Evolutionary conservation across 2,329 filamentous ascomycete species (phyloP), one percentile per base, ranked within the genome.

Genomic region (Colletotrichum tofieldiae): DNA sequence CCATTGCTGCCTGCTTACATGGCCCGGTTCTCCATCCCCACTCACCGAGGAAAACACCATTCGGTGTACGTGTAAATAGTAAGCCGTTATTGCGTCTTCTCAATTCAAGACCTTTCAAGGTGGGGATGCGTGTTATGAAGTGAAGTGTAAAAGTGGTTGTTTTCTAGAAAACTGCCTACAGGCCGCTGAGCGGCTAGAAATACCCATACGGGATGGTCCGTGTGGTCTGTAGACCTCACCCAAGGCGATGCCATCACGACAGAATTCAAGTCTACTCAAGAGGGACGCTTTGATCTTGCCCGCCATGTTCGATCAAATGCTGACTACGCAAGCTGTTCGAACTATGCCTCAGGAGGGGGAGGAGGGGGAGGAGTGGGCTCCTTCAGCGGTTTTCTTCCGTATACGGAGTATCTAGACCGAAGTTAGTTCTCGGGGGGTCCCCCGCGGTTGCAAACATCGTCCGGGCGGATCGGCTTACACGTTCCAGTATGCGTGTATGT

Each of bases 401-500:
- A 43, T 8, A 32, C 60, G 9, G 47, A 63, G 37, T 54, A 63
- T 29, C 60, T 63, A 5, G 5, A 11, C 5, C 26, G 1, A n/a
- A 9, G 35, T 62, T n/a, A 62, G 59, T 23, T 20, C 29, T 18
- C 11, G 4, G 11, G 1, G 9, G 2, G 12, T 16, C 9, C 14
- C 5, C 11, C 32, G 5, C n/a, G 32, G 3, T 20, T 9, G 37
- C 1, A 37, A 12, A 11, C 3, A 12, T 6, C 26, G 14, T 12
- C 16, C 12, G 2, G 26, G 9, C 6, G 35, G 18, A 2, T 9
- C 5, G 12, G 59, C 63, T 65, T 6, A 65, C 81, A 83, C 77
- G n/a, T 81, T 79, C 78, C 81, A 79, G 52, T 78, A 80, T 4
- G 74, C 74, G 71, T 80, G 78, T 20, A 79, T 74, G 12, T 43